Evolutionary conservation across 495 filamentous ascomycete species (phyloP).

Genomic region (Lichenothelia convexa): DNA sequence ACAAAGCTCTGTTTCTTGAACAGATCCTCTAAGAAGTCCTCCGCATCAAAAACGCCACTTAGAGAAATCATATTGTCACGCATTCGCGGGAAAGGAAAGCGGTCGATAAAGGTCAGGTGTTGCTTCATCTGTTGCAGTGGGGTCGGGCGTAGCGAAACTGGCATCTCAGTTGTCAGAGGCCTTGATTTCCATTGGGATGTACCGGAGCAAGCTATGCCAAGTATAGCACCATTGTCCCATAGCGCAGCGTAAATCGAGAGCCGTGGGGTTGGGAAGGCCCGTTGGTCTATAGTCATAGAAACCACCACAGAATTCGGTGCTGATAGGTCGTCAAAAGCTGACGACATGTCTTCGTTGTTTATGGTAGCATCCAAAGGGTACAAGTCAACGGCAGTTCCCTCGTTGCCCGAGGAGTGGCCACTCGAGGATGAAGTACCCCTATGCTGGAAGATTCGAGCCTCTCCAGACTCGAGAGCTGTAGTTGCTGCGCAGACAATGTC

Average conservation of each 20-base stretch:
- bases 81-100: constrained; percentile 10
- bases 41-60: constrained; percentile 8
- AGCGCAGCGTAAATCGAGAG: constrained; percentile 5
- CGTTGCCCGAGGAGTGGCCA: too few relatives aligned
- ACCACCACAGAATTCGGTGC: too few relatives aligned
- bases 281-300: too few relatives aligned
- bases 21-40: constrained; percentile 8
- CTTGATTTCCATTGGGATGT: constrained; percentile 4
- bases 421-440: too few relatives aligned
- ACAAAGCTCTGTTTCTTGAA: constrained; percentile 7
- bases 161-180: constrained; percentile 1
- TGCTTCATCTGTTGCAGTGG: constrained; percentile 5
- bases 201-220: constrained; percentile 7
- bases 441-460: too few relatives aligned
- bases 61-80: constrained; percentile 8
- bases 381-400: too few relatives aligned
- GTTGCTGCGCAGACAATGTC: too few relatives aligned
- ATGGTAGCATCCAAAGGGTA: too few relatives aligned
- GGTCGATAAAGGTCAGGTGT: constrained; percentile 8
- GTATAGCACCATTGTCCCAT: constrained; percentile 7
- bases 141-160: constrained; percentile 6
- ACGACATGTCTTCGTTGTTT: too few relatives aligned
- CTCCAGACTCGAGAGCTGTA: too few relatives aligned
- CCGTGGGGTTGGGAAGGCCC: neutral
- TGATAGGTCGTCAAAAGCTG: too few relatives aligned